phyloP scores from a whole-genome alignment of 2,329 filamentous ascomycete genomes.

The Xenosphaeropsis pyriputrescens region DNA sequence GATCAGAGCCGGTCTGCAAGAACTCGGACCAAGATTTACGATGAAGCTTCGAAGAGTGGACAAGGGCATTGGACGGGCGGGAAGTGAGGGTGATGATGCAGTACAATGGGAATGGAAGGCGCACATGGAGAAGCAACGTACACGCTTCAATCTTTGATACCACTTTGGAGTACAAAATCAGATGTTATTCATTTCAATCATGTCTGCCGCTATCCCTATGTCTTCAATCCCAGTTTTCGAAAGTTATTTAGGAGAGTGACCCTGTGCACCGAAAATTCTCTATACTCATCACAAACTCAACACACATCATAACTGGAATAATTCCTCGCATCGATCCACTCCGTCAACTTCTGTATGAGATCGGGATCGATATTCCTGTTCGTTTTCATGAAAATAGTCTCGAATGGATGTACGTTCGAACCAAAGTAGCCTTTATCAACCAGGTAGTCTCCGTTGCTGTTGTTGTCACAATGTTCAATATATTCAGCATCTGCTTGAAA shows the following conservation, averaged over 20 bases:
- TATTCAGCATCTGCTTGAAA: conserved; percentile 8
- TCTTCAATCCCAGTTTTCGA: neutral
- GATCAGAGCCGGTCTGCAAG: conserved; percentile 77
- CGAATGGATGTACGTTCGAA: conserved; percentile 12
- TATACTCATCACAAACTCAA: conserved; percentile 1
- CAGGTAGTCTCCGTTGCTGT: conserved; percentile 9
- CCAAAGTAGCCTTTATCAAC: conserved; percentile 11
- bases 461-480: conserved; percentile 2
- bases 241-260: neutral
- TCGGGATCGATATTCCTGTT: conserved; percentile 10
- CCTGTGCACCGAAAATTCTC: neutral
- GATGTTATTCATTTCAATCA: neutral
- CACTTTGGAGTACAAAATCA: neutral
- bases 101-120: conserved; percentile 88
- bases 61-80: conserved; percentile 63
- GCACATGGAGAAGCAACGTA: conserved; percentile 85
- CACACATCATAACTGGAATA: conserved; percentile 15
- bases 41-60: conserved; percentile 84
- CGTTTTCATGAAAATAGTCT: conserved; percentile 15
- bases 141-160: conserved; percentile 73
- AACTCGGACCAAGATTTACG: conserved; percentile 72
- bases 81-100: conserved; percentile 34
- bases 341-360: conserved; percentile 7
- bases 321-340: conserved; percentile 8
- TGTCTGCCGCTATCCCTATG: too few relatives aligned